Evolutionary conservation across 352 stramenopile species (phyloP).

Genomic region (Pythium phragmiticola): DNA sequence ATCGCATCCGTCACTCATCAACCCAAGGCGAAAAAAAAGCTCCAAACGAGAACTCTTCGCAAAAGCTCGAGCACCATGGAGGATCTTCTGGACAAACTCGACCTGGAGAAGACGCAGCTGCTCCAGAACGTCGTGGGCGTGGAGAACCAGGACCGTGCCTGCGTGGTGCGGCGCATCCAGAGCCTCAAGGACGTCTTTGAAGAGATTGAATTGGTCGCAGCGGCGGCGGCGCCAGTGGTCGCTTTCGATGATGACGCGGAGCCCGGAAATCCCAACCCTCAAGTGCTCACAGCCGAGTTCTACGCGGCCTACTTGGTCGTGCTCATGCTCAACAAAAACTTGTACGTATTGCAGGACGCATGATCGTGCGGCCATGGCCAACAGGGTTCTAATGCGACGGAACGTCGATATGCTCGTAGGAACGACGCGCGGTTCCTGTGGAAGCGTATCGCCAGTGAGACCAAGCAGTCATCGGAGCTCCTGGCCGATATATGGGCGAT

Average conservation of each 20-base stretch:
- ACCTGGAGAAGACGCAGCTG: slow-evolving; percentile 40
- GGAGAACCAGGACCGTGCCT: slow-evolving; percentile 25
- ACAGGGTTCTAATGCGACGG: neutral
- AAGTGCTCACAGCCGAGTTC: slow-evolving; percentile 46
- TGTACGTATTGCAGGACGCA: slow-evolving; percentile 29
- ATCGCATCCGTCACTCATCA: neutral
- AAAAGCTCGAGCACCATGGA: slow-evolving; percentile 37
- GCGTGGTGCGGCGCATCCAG: slow-evolving; percentile 24
- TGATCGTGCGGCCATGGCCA: no score
- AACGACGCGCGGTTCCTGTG: slow-evolving; percentile 76
- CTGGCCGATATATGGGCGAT: slow-evolving; percentile 57
- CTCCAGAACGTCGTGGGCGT: slow-evolving; percentile 33
- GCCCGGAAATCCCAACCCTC: slow-evolving; percentile 29
- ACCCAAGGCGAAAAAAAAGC: neutral
- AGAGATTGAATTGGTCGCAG: slow-evolving; percentile 58
- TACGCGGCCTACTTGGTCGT: slow-evolving; percentile 60
- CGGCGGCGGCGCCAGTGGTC: slow-evolving; percentile 25
- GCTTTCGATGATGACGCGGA: slow-evolving; percentile 2
- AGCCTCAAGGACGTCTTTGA: slow-evolving; percentile 42
- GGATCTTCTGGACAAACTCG: slow-evolving; percentile 42
- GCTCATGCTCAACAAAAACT: slow-evolving; percentile 46
- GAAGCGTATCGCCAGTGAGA: slow-evolving; percentile 53
- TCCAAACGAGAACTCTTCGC: neutral
- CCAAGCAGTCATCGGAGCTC: slow-evolving; percentile 43
- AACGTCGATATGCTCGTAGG: slow-evolving; percentile 15